Conservation (phyloP, 805 yeast species). For the Lachancea dasiensis region DNA sequence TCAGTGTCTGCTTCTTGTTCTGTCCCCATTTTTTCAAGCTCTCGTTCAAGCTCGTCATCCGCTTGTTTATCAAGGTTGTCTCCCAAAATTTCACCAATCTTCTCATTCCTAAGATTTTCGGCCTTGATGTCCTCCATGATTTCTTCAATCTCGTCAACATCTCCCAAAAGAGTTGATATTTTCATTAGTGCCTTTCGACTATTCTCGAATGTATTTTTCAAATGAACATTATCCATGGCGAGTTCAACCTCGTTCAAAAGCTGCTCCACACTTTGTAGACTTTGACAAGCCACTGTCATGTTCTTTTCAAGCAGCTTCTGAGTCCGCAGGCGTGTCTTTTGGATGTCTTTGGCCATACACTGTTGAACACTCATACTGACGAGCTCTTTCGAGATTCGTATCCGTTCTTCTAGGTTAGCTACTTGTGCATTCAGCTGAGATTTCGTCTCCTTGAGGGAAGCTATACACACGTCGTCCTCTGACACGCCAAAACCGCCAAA, state of each 20-base stretch:
- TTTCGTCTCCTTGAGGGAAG: constrained; percentile 30
- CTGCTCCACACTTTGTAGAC: constrained; percentile 35
- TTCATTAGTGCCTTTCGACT: constrained; percentile 34
- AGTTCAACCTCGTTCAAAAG: constrained; percentile 39
- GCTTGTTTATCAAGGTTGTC: constrained; percentile 19
- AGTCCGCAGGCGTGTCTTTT: constrained; percentile 32
- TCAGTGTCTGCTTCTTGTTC: constrained; percentile 15
- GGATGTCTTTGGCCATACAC: constrained; percentile 24
- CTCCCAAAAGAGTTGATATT: constrained; percentile 39
- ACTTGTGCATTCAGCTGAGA: constrained; percentile 15
- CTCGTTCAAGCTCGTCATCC: constrained; percentile 36
- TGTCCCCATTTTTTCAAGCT: constrained; percentile 33
- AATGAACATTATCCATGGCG: constrained; percentile 37
- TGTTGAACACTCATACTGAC: constrained; percentile 19
- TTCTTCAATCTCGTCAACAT: constrained; percentile 38
- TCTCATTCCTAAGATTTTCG: constrained; percentile 34
- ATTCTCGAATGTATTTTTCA: constrained; percentile 34
- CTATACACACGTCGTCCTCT: constrained; percentile 32
- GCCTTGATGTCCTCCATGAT: constrained; percentile 38
- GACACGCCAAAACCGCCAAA: constrained; percentile 21
- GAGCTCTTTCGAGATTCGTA: constrained; percentile 16
- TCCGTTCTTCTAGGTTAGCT: constrained; percentile 19
- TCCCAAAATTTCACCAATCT: constrained; percentile 31
- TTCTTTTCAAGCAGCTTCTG: constrained; percentile 34
- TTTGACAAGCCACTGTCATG: constrained; percentile 28